Conservation (phyloP, 2,329 filamentous ascomycete species). For the Chlorencoelia australis region DNA sequence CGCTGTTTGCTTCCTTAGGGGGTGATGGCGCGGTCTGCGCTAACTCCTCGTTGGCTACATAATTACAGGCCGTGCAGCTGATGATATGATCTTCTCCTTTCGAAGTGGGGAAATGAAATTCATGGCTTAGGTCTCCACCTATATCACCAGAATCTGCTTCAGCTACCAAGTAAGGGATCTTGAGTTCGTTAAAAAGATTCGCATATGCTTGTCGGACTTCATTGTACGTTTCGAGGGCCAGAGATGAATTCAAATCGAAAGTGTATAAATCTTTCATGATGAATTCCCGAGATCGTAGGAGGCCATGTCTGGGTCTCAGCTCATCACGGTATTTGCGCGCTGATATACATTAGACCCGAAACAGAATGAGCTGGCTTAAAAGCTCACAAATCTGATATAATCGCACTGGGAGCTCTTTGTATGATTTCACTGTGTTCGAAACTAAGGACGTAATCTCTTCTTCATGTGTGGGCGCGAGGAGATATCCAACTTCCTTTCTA, state of each 20-base stretch:
- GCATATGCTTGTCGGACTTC: conserved; percentile 65
- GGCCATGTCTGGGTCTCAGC: conserved; percentile 73
- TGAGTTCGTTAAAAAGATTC: conserved; percentile 71
- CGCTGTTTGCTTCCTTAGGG: too few relatives aligned
- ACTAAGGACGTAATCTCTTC: conserved; percentile 89
- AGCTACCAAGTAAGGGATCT: conserved; percentile 73
- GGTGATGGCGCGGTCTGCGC: conserved; percentile 34
- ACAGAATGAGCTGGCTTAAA: too few relatives aligned
- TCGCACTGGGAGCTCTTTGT: conserved; percentile 75
- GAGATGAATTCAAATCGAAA: conserved; percentile 60
- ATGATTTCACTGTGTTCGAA: conserved; percentile 61
- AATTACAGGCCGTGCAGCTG: conserved; percentile 61
- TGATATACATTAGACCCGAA: conserved; percentile 25
- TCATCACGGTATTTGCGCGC: conserved; percentile 94
- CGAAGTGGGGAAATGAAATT: conserved; percentile 75
- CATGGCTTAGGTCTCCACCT: conserved; percentile 85
- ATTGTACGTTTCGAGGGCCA: conserved; percentile 73
- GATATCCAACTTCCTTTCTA: conserved; percentile 61
- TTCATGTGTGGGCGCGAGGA: conserved; percentile 89
- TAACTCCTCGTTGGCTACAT: conserved; percentile 84
- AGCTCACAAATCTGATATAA: conserved; percentile 78
- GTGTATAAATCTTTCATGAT: conserved; percentile 98
- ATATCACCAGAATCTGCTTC: conserved; percentile 93
- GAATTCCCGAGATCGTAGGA: conserved; percentile 84
- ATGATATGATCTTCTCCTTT: conserved; percentile 82